Percentiles rank a stretch among this genome's conserved stretches.
phyloP scores from a whole-genome alignment of 2,329 filamentous ascomycete genomes.

The Emmonsiellopsis sp. region DNA sequence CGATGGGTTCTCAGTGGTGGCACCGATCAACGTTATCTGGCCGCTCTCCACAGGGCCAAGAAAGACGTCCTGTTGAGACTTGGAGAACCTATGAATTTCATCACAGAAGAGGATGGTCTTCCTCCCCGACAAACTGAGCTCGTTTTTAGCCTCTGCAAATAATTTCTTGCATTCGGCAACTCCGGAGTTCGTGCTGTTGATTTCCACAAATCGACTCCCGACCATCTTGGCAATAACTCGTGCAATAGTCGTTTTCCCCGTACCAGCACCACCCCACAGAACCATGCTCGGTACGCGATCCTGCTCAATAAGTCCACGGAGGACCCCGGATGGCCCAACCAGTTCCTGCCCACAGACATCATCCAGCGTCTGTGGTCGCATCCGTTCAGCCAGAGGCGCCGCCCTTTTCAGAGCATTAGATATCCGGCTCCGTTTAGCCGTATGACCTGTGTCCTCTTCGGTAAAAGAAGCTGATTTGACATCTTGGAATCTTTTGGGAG shows the following conservation, averaged over 20 bases:
- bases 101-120: constrained; percentile 97
- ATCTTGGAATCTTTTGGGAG: neutral
- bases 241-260: constrained; percentile 62
- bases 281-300: constrained; percentile 91
- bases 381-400: constrained; percentile 84
- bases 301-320: constrained; percentile 76
- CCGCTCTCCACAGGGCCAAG: constrained; percentile 85
- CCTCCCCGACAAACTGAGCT: constrained; percentile 69
- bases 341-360: constrained; percentile 88
- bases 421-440: constrained; percentile 57
- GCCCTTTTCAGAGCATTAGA: constrained; percentile 52
- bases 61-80: constrained; percentile 91
- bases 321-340: constrained; percentile 72
- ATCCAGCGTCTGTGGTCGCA: constrained; percentile 76
- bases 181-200: constrained; percentile 84
- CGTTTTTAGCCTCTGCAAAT: constrained; percentile 73
- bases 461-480: neutral
- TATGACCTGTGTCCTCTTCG: neutral
- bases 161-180: constrained; percentile 89
- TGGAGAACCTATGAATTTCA: constrained; percentile 88
- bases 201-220: constrained; percentile 82
- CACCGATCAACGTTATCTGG: constrained; percentile 82
- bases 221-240: constrained; percentile 77
- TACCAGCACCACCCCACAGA: constrained; percentile 55
- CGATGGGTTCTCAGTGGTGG: constrained; percentile 93